Percentiles rank a stretch among this genome's conserved stretches.
These are phyloP conservation scores for Phaeodactylum tricornutum DNA, from an alignment of 108 stramenopile genomes.

Conservation along the genomic window DNA sequence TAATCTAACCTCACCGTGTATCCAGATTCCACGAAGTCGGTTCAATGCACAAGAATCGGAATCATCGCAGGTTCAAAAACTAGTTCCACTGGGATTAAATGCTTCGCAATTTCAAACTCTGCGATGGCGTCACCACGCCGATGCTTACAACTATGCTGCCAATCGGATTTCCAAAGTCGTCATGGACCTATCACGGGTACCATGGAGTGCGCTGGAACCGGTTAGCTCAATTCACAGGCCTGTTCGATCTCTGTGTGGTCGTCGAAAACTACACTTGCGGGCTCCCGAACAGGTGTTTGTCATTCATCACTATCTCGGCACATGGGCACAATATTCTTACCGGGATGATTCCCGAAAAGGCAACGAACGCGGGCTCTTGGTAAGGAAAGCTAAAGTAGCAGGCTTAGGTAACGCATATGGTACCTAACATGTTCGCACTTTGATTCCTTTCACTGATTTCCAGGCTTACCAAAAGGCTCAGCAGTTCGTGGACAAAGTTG, in stretches of 20 bases:
- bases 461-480: neutral
- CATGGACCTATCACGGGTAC: constrained; percentile 43
- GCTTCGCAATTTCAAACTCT: constrained; percentile 37
- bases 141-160: constrained; percentile 7
- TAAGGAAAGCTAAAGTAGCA: too few relatives aligned
- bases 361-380: constrained; percentile 7
- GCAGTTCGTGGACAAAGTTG: neutral
- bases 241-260: constrained; percentile 21
- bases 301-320: constrained; percentile 53
- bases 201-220: constrained; percentile 24
- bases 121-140: constrained; percentile 31
- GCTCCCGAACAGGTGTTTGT: constrained; percentile 18
- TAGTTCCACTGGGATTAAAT: constrained; percentile 13
- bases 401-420: too few relatives aligned
- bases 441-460: neutral
- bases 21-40: constrained; percentile 31
- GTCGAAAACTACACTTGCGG: constrained; percentile 16
- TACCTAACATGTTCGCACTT: too few relatives aligned
- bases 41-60: constrained; percentile 13
- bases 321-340: constrained; percentile 41
- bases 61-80: neutral
- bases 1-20: constrained; percentile 23
- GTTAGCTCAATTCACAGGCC: constrained; percentile 34
- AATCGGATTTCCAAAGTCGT: constrained; percentile 51
- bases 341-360: constrained; percentile 42